Base-by-base conservation (phyloP, 306 rosid species). In the Quercus glauca region DNA sequence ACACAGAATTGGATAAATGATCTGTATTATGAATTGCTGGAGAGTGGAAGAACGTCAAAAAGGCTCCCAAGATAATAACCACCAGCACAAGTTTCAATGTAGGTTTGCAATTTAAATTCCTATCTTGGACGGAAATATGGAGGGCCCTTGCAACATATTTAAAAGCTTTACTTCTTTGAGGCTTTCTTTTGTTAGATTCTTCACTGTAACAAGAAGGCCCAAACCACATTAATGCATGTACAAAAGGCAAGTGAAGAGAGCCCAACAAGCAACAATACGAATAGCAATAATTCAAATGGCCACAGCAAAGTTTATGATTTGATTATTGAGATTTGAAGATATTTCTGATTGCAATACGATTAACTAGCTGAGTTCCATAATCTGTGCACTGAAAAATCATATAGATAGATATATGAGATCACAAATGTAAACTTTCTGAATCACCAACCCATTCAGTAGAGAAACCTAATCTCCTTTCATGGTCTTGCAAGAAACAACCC, bases 1-100 rank as follows among this genome's bases (percentile, higher is more conserved):
- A 75, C n/a, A 81, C 23, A 52, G 89, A 75, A 80, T 79, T 85
- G 68, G 91, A 84, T 49, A 70, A 74, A 82, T 86, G 81, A 76
- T 94, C 97, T n/a, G 92, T 87, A 77, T 83, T 78, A 85, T 90
- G 87, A 86, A 92, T 74, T 41, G 90, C 88, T 18, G 96, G 91
- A 63, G 96, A 86, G 79, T 89, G 90, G 86, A 86, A 85, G 76
- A 92, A 79, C 8, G 90, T 88, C 67, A 84, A 86, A 65, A 94
- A 84, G 19, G 96, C 90, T 80, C 93, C 96, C 79, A 94, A 78
- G 64, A 73, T 8, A 77, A 94, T 76, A 82, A 92, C 55, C 74
- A 76, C 86, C 85, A 94, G 64, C 78, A 94, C 88, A 37, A 88
- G 49, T 79, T 89, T 94, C 88, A 91, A 88, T 45, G 92, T 81